phyloP scores from a whole-genome alignment of 768 basidiomycete genomes.

The Suillus sp. region DNA sequence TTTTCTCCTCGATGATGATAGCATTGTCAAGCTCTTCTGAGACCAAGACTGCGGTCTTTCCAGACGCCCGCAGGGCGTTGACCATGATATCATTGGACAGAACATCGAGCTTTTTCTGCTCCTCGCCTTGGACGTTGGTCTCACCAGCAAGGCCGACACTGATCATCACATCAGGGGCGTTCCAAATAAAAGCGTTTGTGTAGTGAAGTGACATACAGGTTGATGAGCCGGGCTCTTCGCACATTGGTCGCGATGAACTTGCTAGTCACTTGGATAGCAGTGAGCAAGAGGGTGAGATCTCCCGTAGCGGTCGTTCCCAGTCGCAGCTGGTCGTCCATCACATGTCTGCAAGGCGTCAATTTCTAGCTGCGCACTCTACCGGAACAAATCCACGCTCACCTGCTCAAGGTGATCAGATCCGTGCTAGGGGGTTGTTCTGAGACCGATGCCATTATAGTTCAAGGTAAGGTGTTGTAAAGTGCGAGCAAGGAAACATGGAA shows the following conservation, averaged over 20 bases:
- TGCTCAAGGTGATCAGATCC: constrained; percentile 90
- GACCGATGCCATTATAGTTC: constrained; percentile 33
- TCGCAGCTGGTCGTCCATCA: constrained; percentile 82
- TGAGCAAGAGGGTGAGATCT: constrained; percentile 91
- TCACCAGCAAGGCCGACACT: constrained; percentile 98
- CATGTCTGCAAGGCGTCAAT: constrained; percentile 58
- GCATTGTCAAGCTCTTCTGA: constrained; percentile 95
- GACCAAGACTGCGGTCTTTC: constrained; percentile 95
- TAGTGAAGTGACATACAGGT: constrained; percentile 64
- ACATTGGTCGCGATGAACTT: constrained; percentile 99
- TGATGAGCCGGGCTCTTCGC: constrained; percentile 94
- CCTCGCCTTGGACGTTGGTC: constrained; percentile 96
- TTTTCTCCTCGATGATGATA: constrained; percentile 79
- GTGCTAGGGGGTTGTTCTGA: constrained; percentile 72
- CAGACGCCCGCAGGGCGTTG: constrained; percentile 93
- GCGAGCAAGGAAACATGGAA: constrained; percentile 9
- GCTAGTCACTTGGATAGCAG: constrained; percentile 93
- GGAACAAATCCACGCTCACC: constrained; percentile 48
- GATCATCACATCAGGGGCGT: constrained; percentile 11
- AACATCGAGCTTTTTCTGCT: constrained; percentile 99
- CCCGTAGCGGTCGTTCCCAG: constrained; percentile 85
- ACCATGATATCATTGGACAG: constrained; percentile 99
- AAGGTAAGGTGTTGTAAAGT: constrained; percentile 11
- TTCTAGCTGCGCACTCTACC: background rate
- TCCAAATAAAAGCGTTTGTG: constrained; percentile 7